Percentiles rank a stretch among this genome's conserved stretches.
phyloP scores from a whole-genome alignment of 2,329 filamentous ascomycete species.

The Pochonia chlamydosporia region DNA sequence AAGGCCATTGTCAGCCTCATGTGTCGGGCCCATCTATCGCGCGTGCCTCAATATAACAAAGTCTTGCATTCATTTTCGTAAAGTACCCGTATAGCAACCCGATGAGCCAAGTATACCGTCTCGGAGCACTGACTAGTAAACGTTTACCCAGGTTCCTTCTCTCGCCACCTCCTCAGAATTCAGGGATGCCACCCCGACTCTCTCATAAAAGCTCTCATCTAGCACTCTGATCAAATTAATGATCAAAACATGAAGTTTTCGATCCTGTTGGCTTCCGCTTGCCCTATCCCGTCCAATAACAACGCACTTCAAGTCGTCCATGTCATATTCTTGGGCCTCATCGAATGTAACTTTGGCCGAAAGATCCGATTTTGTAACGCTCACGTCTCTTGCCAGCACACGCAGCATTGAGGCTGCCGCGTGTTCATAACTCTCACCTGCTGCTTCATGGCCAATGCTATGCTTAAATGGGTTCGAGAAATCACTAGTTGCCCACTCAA shows the following conservation, averaged over 20 bases:
- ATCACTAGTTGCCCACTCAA: background rate
- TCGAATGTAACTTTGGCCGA: background rate
- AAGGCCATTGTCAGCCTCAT: no score
- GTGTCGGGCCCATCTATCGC: no score
- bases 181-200: background rate
- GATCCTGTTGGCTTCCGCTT: background rate
- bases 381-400: background rate
- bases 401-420: background rate
- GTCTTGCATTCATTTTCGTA: no score
- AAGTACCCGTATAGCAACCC: no score
- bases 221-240: background rate
- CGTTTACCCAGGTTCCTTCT: no score
- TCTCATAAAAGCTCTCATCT: background rate
- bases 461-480: background rate
- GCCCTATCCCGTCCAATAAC: background rate
- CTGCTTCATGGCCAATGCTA: background rate
- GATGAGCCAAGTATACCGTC: no score
- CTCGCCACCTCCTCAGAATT: no score
- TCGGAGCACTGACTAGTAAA: no score
- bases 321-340: background rate
- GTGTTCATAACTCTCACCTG: background rate
- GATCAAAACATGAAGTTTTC: background rate
- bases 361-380: background rate
- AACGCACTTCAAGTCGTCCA: background rate
- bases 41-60: no score